These are phyloP conservation scores for Salvia splendens DNA, from an alignment of 257 asterid genomes.

Conservation along the genomic window DNA sequence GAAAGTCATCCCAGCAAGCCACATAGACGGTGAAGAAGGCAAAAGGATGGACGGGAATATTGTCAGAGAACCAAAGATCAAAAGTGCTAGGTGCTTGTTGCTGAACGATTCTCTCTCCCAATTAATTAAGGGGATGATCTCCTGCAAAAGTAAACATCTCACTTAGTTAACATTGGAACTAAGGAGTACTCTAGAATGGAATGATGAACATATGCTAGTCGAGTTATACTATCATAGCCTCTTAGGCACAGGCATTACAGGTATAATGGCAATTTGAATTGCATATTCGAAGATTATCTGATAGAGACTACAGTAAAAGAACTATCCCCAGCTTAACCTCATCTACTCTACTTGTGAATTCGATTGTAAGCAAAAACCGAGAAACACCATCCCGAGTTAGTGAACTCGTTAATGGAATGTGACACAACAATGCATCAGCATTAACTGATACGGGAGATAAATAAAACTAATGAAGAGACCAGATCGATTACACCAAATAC, in stretches of 20 bases:
- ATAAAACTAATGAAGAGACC: not conserved
- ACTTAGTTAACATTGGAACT: not conserved
- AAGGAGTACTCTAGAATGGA: not conserved
- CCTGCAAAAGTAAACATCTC: constrained; percentile 37
- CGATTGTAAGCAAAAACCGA: not conserved
- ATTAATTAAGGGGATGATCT: constrained; percentile 57
- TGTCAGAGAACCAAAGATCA: constrained; percentile 62
- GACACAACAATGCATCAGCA: not conserved
- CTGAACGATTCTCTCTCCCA: constrained; percentile 68
- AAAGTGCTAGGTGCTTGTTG: constrained; percentile 45
- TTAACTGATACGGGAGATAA: not conserved
- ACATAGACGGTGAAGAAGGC: constrained; percentile 80
- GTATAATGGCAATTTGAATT: not conserved
- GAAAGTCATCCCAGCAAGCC: constrained; percentile 75
- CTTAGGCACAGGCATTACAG: not conserved
- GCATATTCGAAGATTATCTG: constrained; percentile 6
- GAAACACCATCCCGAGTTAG: too few species aligned
- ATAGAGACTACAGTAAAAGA: not conserved
- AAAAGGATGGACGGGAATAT: constrained; percentile 59
- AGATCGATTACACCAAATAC: not conserved
- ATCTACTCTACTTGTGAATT: not conserved
- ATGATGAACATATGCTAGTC: not conserved
- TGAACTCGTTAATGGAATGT: not conserved
- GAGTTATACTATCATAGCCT: not conserved
- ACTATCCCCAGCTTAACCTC: not conserved